Evolutionary conservation across 768 basidiomycete genomes (phyloP), one percentile per base, ranked within the genome.

Genomic region (Terana coerulea): DNA sequence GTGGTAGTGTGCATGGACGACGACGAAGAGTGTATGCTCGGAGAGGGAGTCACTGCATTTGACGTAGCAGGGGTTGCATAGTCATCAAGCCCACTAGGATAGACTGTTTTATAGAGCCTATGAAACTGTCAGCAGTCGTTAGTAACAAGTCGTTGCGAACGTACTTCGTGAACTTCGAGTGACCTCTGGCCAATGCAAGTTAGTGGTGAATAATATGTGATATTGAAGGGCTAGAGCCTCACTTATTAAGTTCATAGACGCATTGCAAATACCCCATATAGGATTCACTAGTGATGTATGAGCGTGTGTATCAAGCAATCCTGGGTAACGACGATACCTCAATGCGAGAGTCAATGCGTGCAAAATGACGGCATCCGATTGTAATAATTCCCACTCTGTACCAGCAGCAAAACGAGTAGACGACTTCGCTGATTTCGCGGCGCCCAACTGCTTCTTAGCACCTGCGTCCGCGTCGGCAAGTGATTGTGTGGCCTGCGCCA

Each of bases 251-350:
- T 4, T 75, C 75, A 66, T 65, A 88, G 80, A 89, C 73, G 71
- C 86, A 89, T 58, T 88, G 86, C 7, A 89, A 59, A 62, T 90
- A 90, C 29, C 88, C 88, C 73, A 79, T 81, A 64, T 88, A 88
- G 1, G 82, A 81, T 67, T 90, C 88, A 50, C 85, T 88, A 50
- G n/a, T 22, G 26, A 46, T 22, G 22, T 21, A 9, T 35, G 1
- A 12, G 25, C 34, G 17, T 28, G 14, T 39, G 37, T 3, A 39
- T 19, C 10, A 10, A 17, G 37, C n/a, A 29, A 29, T n/a, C 5
- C n/a, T 7, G 6, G 5, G 12, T 2, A 6, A n/a, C 11, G 15
- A 9, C 65, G 77, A 19, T 56, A 86, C 87, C 80, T 82, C 34
- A 90, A 66, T 8, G 84, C 87, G 58, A 84, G 78, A 0, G 83